These are phyloP conservation scores for Termitomyces sp. DNA, from an alignment of 768 basidiomycete genomes.

Conservation along the genomic window DNA sequence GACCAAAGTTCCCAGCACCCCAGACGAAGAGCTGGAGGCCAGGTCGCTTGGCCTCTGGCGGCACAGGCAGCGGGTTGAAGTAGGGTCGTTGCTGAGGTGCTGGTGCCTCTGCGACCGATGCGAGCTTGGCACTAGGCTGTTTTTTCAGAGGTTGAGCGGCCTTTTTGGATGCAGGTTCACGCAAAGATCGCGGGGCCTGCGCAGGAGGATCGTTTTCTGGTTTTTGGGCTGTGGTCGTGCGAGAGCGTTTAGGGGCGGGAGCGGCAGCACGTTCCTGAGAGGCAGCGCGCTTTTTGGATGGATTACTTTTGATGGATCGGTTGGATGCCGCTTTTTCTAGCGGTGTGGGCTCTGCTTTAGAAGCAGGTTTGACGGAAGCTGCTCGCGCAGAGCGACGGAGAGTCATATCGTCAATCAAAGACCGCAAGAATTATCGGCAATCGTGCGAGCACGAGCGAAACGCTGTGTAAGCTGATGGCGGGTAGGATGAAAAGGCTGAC, in stretches of 20 bases:
- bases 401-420: slow-evolving; percentile 23
- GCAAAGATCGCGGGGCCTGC: slow-evolving; percentile 23
- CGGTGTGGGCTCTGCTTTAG: slow-evolving; percentile 33
- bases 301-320: slow-evolving; percentile 27
- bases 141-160: slow-evolving; percentile 14
- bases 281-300: slow-evolving; percentile 46
- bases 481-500: slow-evolving; percentile 9
- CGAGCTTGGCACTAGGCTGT: slow-evolving; percentile 13
- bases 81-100: slow-evolving; percentile 48
- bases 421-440: background rate
- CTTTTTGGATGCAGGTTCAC: slow-evolving; percentile 22
- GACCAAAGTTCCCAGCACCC: slow-evolving; percentile 93
- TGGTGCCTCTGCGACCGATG: slow-evolving; percentile 28
- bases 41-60: slow-evolving; percentile 56
- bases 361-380: slow-evolving; percentile 38
- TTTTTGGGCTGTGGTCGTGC: slow-evolving; percentile 34
- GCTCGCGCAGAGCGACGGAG: slow-evolving; percentile 54
- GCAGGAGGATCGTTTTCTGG: slow-evolving; percentile 37
- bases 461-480: slow-evolving; percentile 11
- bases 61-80: slow-evolving; percentile 62
- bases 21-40: slow-evolving; percentile 77
- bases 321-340: slow-evolving; percentile 21
- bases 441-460: background rate
- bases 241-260: slow-evolving; percentile 49
- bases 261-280: slow-evolving; percentile 41